phyloP scores from a whole-genome alignment of 2,329 filamentous ascomycete species.

The Oidium heveae region DNA sequence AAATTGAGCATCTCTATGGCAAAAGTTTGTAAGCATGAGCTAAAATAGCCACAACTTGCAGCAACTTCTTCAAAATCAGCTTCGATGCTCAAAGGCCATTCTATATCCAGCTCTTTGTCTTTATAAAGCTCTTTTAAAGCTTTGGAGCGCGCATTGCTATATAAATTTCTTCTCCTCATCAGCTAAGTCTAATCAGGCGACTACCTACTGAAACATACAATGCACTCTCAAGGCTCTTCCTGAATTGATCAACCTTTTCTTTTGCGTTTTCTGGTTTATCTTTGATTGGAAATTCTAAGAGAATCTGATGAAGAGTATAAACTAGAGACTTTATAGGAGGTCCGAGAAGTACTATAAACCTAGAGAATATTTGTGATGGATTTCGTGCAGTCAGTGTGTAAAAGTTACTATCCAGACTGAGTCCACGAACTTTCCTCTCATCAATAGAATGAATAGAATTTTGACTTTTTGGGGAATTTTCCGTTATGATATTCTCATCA shows the following conservation, averaged over 20 bases:
- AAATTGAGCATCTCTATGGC: constrained; percentile 73
- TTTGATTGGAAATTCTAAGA: constrained; percentile 68
- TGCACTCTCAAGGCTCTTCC: constrained; percentile 56
- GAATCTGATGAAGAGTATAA: constrained; percentile 67
- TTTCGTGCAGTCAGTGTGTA: constrained; percentile 22
- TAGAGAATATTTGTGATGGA: constrained; percentile 66
- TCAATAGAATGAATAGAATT: neutral
- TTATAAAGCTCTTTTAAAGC: constrained; percentile 62
- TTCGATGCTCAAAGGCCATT: constrained; percentile 47
- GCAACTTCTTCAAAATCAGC: constrained; percentile 94
- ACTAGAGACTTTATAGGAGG: constrained; percentile 94
- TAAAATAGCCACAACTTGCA: constrained; percentile 92
- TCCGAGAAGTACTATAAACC: constrained; percentile 71
- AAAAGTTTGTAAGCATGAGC: constrained; percentile 73
- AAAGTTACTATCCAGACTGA: constrained; percentile 7
- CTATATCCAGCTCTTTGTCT: constrained; percentile 45
- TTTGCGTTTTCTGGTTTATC: constrained; percentile 41
- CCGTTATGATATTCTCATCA: constrained; percentile 26
- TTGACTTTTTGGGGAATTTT: neutral
- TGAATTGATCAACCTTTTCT: constrained; percentile 53
- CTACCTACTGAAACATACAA: constrained; percentile 18
- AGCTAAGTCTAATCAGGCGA: neutral
- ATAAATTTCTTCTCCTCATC: constrained; percentile 26
- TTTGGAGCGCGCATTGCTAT: constrained; percentile 46
- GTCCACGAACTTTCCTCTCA: constrained; percentile 1